Evolutionary conservation across 805 yeast genomes (phyloP), one percentile per base, ranked within the genome.

Genomic region (Grigorovia transvaalensis): DNA sequence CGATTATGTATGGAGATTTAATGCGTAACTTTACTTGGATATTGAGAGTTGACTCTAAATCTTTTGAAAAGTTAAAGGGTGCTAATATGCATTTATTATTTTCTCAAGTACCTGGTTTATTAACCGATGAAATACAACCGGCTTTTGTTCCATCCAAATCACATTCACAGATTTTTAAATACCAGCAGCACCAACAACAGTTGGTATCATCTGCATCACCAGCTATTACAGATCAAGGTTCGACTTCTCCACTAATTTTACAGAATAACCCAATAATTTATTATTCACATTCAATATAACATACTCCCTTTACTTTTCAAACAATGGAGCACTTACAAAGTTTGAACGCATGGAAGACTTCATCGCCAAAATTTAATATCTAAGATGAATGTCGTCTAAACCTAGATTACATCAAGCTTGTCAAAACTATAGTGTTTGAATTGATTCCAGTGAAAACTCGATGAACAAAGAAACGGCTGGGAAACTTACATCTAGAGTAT

Each of bases 61-160:
- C 87, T 33, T 88, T 87, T 62, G 85, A 79, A 33, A 90, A 86
- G 55, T 88, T 88, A 38, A 78, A 80, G n/a, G 78, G 77, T 50
- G 95, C 96, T 0, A 78, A 82, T 59, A 77, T 90, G 52, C 91
- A 88, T 59, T 74, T 84, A 56, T 77, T 90, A 2, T 69, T 88
- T 50, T 74, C 76, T 23, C 87, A 87, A 53, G 81, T 90, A 18
- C 96, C 96, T 0, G 90, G 88, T 0, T 65, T 84, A 23, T 48
- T 63, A 19, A 65, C 66, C 1, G 71, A 66, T 45, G 64, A 63
- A 8, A 54, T 59, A 17, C 55, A 56, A 12, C 46, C 44, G 8
- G 44, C 45, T 13, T 33, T 54, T 38, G n/a, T 17, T 17, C 15
- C 60, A 6, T 57, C 63, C 18, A 56, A 40, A 35, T 57, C 64